Evolutionary conservation across 2,329 filamentous ascomycete species (phyloP).

Genomic region (Dactylonectria macrodidyma): DNA sequence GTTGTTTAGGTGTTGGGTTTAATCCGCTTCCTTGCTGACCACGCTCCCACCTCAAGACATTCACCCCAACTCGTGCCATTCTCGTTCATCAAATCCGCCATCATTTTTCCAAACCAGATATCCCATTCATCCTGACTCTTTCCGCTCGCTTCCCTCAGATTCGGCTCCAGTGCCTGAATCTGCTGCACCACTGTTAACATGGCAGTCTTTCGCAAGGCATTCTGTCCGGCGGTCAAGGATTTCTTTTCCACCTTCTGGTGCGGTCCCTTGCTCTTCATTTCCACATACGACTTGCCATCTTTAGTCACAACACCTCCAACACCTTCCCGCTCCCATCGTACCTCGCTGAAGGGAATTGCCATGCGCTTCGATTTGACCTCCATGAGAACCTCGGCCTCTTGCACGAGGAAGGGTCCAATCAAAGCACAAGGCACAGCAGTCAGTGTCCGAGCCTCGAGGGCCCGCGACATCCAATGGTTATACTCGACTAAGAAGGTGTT

Average conservation of each 20-base stretch:
- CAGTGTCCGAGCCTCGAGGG: constrained; percentile 79
- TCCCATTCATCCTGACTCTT: constrained; percentile 96
- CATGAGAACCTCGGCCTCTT: constrained; percentile 80
- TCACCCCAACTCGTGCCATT: constrained; percentile 86
- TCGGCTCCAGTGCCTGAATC: constrained; percentile 87
- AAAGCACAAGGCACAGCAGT: constrained; percentile 84
- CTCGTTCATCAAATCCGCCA: constrained; percentile 84
- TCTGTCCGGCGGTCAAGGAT: constrained; percentile 76
- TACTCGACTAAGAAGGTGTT: constrained; percentile 89
- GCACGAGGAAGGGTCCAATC: constrained; percentile 82
- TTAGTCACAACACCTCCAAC: constrained; percentile 74
- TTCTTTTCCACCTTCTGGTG: constrained; percentile 60
- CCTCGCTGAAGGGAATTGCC: constrained; percentile 88
- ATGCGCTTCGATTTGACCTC: constrained; percentile 82
- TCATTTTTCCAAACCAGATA: constrained; percentile 89
- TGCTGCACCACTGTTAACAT: constrained; percentile 85
- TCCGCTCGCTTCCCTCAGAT: constrained; percentile 84
- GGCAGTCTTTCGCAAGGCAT: constrained; percentile 83
- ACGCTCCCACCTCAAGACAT: constrained; percentile 89
- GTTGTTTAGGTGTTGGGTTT: constrained; percentile 25
- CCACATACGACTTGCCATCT: constrained; percentile 72
- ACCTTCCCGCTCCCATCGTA: constrained; percentile 88
- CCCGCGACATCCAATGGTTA: constrained; percentile 85
- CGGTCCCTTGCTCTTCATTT: constrained; percentile 65
- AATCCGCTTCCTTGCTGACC: constrained; percentile 83